These are phyloP conservation scores for Funneliformis caledonium DNA, from an alignment of 371 early-diverging fungal species.

Conservation along the genomic window DNA sequence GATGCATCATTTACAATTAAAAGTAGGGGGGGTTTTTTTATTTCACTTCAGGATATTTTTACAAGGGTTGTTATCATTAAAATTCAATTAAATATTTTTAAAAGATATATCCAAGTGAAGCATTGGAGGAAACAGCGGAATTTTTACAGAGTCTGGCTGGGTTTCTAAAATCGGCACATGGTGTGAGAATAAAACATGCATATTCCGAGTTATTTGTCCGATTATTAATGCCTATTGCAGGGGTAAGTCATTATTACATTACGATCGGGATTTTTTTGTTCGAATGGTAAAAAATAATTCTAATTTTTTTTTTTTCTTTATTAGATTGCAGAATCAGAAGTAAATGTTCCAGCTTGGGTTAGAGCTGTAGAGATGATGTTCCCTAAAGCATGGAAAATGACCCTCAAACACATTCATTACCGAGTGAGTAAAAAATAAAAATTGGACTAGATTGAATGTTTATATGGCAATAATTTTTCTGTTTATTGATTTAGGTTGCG, in stretches of 20 bases:
- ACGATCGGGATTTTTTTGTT: neutral
- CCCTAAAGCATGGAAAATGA: slow-evolving; percentile 86
- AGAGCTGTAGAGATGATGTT: slow-evolving; percentile 90
- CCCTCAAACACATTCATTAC: slow-evolving; percentile 74
- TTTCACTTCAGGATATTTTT: neutral
- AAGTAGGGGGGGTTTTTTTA: slow-evolving; percentile 9
- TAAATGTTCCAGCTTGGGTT: slow-evolving; percentile 92
- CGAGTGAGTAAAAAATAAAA: slow-evolving; percentile 40
- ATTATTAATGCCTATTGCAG: slow-evolving; percentile 88
- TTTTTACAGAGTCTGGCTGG: slow-evolving; percentile 87
- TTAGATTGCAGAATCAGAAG: slow-evolving; percentile 90
- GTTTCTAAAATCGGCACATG: slow-evolving; percentile 85
- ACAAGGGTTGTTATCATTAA: neutral
- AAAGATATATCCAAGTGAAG: slow-evolving; percentile 89
- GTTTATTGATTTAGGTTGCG: slow-evolving; percentile 60
- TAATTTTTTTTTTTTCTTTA: neutral
- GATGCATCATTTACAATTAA: slow-evolving; percentile 40
- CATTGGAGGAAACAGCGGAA: slow-evolving; percentile 91
- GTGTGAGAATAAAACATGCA: slow-evolving; percentile 85
- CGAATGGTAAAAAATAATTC: too few relatives aligned
- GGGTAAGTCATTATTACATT: slow-evolving; percentile 53
- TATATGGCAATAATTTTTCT: neutral
- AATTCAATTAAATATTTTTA: neutral
- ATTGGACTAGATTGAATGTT: neutral
- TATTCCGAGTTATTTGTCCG: slow-evolving; percentile 90